phyloP scores from a whole-genome alignment of 345 rosid genomes.

The Rhizophora mangle region DNA sequence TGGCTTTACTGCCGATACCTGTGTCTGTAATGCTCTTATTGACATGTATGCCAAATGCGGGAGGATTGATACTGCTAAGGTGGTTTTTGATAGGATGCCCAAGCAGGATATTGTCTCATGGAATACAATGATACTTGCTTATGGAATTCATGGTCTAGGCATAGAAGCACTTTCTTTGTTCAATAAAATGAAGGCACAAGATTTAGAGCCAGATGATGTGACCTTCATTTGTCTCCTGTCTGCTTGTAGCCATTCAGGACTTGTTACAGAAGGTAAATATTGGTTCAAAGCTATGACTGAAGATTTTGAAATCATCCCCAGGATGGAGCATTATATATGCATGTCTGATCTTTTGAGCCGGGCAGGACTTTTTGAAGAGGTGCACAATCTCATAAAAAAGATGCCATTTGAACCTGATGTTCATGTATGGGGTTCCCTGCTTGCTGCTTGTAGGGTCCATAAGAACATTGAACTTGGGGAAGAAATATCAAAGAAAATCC shows the following conservation, averaged over 20 bases:
- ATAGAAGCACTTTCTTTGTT: conserved; percentile 44
- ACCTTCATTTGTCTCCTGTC: conserved; percentile 51
- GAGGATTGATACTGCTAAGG: conserved; percentile 41
- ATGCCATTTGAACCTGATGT: conserved; percentile 52
- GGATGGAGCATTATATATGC: conserved; percentile 57
- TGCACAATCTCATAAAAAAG: conserved; percentile 37
- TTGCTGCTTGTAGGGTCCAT: conserved; percentile 55
- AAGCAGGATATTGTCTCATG: conserved; percentile 44
- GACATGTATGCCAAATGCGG: conserved; percentile 72
- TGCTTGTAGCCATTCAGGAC: conserved; percentile 73
- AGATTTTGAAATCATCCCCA: conserved; percentile 38
- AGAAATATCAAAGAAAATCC: conserved; percentile 42
- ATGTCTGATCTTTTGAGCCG: conserved; percentile 59
- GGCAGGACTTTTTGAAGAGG: conserved; percentile 47
- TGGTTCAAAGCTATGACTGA: conserved; percentile 41
- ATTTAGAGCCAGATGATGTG: conserved; percentile 44
- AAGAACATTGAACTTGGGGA: conserved; percentile 54
- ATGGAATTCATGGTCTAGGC: conserved; percentile 59
- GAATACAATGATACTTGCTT: conserved; percentile 54
- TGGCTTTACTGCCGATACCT: conserved; percentile 32
- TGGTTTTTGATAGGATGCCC: conserved; percentile 44
- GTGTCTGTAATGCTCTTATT: conserved; percentile 49
- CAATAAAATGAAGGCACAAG: conserved; percentile 33
- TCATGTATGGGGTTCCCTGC: conserved; percentile 50
- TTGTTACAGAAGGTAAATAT: conserved; percentile 47